Conservation (phyloP, 2,329 filamentous ascomycete species). For the Colletotrichum viniferum region DNA sequence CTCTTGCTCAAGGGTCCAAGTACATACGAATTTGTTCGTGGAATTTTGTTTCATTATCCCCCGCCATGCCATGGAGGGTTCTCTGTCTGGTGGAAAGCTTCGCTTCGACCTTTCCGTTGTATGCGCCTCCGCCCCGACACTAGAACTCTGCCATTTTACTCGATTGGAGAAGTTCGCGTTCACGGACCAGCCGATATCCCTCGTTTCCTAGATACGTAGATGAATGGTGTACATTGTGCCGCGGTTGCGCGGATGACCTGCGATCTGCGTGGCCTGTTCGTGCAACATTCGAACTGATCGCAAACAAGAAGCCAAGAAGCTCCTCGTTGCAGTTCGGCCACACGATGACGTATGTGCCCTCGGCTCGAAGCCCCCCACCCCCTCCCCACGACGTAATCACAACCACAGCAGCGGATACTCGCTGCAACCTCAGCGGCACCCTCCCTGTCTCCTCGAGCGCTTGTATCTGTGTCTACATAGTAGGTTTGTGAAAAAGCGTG, state of each 20-base stretch:
- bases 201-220: not conserved
- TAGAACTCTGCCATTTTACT: not conserved
- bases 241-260: not conserved
- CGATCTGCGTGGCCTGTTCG: not conserved
- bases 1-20: not conserved
- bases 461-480: not conserved
- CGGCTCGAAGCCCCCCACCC: not conserved
- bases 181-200: not conserved
- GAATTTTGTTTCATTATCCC: not conserved
- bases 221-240: not conserved
- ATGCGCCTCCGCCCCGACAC: not conserved
- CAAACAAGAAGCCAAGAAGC: not conserved
- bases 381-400: not conserved
- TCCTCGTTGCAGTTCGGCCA: not conserved
- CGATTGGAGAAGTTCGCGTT: not conserved
- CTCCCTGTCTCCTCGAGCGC: not conserved
- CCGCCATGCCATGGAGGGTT: not conserved
- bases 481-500: not conserved
- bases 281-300: not conserved
- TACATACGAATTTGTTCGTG: not conserved
- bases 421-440: not conserved
- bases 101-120: not conserved
- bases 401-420: not conserved
- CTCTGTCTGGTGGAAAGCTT: not conserved
- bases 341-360: conserved; percentile 1